Evolutionary conservation across 106 monocot species (phyloP).

Genomic region (Alisma plantagoaquatica): DNA sequence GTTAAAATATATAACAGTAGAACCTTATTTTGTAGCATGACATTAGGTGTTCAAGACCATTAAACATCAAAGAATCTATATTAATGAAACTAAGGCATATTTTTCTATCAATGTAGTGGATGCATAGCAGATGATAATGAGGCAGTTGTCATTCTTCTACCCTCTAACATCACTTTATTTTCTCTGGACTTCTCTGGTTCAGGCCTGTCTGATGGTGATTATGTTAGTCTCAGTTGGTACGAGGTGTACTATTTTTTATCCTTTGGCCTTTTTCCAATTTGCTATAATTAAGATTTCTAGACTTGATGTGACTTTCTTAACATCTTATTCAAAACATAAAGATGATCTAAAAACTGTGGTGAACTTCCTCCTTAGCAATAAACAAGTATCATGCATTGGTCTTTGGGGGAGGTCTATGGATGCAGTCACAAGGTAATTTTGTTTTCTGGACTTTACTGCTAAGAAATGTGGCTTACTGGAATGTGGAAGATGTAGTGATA

Average conservation of each 20-base stretch:
- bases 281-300: too few species aligned
- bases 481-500: too few species aligned
- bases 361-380: slow-evolving; percentile 49
- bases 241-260: slow-evolving; percentile 37
- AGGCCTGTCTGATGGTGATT: slow-evolving; percentile 65
- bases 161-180: slow-evolving; percentile 79
- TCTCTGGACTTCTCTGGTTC: slow-evolving; percentile 84
- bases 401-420: slow-evolving; percentile 99
- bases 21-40: too few species aligned
- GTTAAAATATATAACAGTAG: too few species aligned
- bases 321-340: slow-evolving; percentile 35
- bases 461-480: too few species aligned
- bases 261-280: too few species aligned
- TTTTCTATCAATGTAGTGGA: slow-evolving; percentile 58
- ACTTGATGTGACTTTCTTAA: background rate
- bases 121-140: slow-evolving; percentile 90
- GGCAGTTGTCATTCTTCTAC: slow-evolving; percentile 66
- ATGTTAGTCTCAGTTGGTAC: slow-evolving; percentile 90
- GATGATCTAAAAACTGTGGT: slow-evolving; percentile 86
- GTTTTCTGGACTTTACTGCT: too few species aligned
- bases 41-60: too few species aligned
- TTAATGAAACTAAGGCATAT: too few species aligned
- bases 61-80: too few species aligned
- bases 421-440: slow-evolving; percentile 78
- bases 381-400: slow-evolving; percentile 78